Percentiles rank a stretch among this genome's conserved stretches.
Conservation (phyloP, 2,329 filamentous ascomycete species). For the Pseudogymnoascus sp. region DNA sequence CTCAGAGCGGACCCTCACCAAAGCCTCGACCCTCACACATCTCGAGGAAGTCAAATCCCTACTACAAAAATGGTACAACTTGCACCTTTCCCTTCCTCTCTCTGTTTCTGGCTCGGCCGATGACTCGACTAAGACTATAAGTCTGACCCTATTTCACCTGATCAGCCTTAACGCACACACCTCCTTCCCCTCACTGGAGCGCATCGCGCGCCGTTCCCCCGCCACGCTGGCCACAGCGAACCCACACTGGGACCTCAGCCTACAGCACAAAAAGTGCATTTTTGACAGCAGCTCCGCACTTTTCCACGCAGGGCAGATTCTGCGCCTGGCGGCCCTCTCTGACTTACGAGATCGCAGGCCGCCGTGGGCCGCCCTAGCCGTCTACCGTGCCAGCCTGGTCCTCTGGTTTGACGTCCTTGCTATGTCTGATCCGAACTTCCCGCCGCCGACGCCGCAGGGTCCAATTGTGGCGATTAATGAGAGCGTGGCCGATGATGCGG, state of each 20-base stretch:
- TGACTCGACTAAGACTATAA: conserved; percentile 51
- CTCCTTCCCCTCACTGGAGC: conserved; percentile 60
- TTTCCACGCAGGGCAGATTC: conserved; percentile 60
- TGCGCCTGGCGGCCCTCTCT: conserved; percentile 55
- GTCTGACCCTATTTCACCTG: conserved; percentile 61
- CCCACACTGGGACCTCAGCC: conserved; percentile 41
- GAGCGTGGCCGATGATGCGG: conserved; percentile 41
- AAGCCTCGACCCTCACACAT: conserved; percentile 49
- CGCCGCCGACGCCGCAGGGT: conserved; percentile 24
- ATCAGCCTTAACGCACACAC: conserved; percentile 62
- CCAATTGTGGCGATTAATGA: conserved; percentile 42
- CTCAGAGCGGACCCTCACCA: conserved; percentile 41
- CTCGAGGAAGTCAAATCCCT: conserved; percentile 58
- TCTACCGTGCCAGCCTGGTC: conserved; percentile 59
- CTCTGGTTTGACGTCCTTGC: conserved; percentile 55
- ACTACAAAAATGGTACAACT: conserved; percentile 58
- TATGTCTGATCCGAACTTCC: conserved; percentile 35
- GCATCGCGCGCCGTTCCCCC: conserved; percentile 53
- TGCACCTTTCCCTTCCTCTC: conserved; percentile 37
- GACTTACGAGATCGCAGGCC: conserved; percentile 42
- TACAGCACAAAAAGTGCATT: conserved; percentile 56
- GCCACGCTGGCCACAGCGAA: conserved; percentile 38
- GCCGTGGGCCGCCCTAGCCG: conserved; percentile 62
- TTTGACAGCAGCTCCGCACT: conserved; percentile 54
- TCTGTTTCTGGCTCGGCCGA: conserved; percentile 43